Evolutionary conservation across 768 basidiomycete species (phyloP).

Genomic region (Suillus hirtellus): DNA sequence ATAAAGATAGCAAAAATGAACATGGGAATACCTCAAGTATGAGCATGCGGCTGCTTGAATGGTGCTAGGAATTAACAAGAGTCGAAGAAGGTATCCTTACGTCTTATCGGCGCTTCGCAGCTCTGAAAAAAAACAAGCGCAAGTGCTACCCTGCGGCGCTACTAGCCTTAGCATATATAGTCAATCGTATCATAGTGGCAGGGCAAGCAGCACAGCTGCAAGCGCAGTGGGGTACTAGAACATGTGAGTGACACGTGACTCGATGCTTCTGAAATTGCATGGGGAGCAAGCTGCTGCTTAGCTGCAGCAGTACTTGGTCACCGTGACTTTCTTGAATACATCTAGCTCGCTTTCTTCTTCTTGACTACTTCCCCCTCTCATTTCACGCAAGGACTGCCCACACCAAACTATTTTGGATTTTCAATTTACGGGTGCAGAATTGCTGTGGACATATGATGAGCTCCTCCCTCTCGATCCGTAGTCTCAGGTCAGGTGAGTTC

Average conservation of each 20-base stretch:
- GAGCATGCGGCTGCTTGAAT: neutral
- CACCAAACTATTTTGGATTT: neutral
- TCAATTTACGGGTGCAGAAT: neutral
- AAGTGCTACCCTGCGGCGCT: neutral
- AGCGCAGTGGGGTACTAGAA: neutral
- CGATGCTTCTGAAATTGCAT: neutral
- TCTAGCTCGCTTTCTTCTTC: neutral
- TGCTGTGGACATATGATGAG: neutral
- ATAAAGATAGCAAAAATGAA: neutral
- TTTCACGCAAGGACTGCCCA: neutral
- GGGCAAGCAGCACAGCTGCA: neutral
- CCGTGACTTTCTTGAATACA: neutral
- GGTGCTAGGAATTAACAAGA: neutral
- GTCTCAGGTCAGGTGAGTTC: slow-evolving; percentile 13
- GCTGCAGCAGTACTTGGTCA: neutral
- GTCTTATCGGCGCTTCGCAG: neutral
- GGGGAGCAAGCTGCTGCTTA: neutral
- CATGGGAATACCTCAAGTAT: slow-evolving; percentile 5
- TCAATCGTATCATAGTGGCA: neutral
- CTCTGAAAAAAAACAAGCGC: neutral
- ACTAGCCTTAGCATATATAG: neutral
- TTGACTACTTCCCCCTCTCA: neutral
- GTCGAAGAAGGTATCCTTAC: neutral
- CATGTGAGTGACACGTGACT: neutral
- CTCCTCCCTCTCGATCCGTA: slow-evolving; percentile 19